phyloP scores from a whole-genome alignment of 805 yeast species.

The Myxozyma geophila region DNA sequence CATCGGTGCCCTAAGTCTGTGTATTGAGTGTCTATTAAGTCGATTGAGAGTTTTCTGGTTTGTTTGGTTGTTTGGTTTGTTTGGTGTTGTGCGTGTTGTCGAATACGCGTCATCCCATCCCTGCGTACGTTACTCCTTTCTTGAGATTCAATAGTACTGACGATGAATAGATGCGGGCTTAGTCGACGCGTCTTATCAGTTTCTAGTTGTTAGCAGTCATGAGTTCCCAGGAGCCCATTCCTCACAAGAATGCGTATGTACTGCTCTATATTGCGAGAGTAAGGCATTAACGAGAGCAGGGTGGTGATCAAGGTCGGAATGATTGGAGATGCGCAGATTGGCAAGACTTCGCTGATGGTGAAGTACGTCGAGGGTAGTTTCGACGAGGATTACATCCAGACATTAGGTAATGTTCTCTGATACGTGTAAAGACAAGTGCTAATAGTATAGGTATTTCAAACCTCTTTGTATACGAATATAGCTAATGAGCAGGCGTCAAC shows the following conservation, averaged over 20 bases:
- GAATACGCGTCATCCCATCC: too few species aligned
- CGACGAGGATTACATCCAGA: constrained; percentile 90
- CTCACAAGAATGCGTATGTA: constrained; percentile 17
- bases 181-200: constrained; percentile 13
- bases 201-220: too few species aligned
- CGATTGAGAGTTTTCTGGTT: too few species aligned
- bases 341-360: constrained; percentile 95
- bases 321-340: constrained; percentile 94
- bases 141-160: not conserved
- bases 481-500: constrained; percentile 70
- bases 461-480: not conserved
- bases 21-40: too few species aligned
- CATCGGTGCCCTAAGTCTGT: too few species aligned
- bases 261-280: too few species aligned
- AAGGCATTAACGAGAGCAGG: constrained; percentile 27
- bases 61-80: too few species aligned
- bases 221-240: too few species aligned
- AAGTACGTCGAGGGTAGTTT: constrained; percentile 94
- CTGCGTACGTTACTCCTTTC: not conserved
- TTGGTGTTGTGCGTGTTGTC: too few species aligned
- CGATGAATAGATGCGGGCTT: not conserved
- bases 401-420: constrained; percentile 45
- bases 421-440: too few species aligned
- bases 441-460: too few species aligned
- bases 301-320: constrained; percentile 76